Evolutionary conservation across 768 basidiomycete species (phyloP).

Genomic region (Suillus luteus): DNA sequence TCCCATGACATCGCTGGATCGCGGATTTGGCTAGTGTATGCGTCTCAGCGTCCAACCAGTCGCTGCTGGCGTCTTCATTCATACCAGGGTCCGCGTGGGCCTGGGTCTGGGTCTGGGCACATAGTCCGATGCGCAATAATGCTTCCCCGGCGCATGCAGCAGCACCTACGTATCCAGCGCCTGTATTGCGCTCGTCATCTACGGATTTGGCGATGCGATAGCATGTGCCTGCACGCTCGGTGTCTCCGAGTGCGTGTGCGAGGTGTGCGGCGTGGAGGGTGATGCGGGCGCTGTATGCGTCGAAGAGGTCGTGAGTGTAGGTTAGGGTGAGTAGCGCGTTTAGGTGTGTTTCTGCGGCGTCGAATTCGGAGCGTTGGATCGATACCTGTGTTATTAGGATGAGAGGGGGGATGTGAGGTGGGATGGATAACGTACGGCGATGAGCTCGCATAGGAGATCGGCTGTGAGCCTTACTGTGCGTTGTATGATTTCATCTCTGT

Average conservation of each 20-base stretch:
- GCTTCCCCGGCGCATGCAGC: conserved; percentile 57
- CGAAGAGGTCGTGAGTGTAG: conserved; percentile 58
- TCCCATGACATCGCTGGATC: conserved; percentile 42
- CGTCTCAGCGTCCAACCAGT: conserved; percentile 27
- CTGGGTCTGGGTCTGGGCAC: not conserved
- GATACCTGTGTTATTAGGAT: conserved; percentile 44
- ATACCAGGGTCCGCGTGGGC: no score
- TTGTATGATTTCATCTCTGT: conserved; percentile 49
- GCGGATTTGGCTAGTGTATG: conserved; percentile 39
- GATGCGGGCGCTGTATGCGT: conserved; percentile 58
- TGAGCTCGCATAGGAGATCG: conserved; percentile 70
- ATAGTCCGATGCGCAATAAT: conserved; percentile 50
- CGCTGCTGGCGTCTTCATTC: not conserved
- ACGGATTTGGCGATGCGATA: conserved; percentile 53
- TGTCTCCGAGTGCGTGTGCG: conserved; percentile 35
- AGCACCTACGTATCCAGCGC: conserved; percentile 43
- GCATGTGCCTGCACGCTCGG: conserved; percentile 55
- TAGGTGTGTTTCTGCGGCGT: conserved; percentile 54
- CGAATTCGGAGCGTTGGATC: conserved; percentile 66
- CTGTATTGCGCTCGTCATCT: conserved; percentile 4
- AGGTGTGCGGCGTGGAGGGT: conserved; percentile 54
- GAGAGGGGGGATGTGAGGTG: not conserved
- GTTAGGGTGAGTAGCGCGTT: conserved; percentile 59
- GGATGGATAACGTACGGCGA: conserved; percentile 46
- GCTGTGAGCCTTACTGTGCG: conserved; percentile 65